Percentiles rank a stretch among this genome's conserved stretches.
Conservation (phyloP, 495 filamentous ascomycete genomes). For the Penicillium tannophilum region DNA sequence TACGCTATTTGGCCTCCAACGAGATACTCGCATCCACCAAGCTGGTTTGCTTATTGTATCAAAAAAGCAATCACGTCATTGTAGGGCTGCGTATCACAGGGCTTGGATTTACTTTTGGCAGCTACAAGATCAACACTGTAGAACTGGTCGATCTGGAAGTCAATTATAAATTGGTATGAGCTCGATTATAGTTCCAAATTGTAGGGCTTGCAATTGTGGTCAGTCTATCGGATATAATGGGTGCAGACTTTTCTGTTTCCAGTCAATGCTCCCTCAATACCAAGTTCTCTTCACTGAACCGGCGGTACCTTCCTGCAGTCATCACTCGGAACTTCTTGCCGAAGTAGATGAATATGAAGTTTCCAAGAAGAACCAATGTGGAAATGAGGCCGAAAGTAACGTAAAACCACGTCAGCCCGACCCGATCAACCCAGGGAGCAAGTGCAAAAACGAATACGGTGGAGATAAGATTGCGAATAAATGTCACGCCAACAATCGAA, state of each 20-base stretch:
- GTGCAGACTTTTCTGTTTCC: too few relatives aligned
- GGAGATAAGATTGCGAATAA: slow-evolving; percentile 32
- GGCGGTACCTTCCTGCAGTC: slow-evolving; percentile 14
- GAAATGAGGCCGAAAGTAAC: slow-evolving; percentile 24
- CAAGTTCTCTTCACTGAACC: slow-evolving; percentile 16
- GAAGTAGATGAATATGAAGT: slow-evolving; percentile 26
- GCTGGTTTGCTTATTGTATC: background rate
- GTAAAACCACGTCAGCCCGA: slow-evolving; percentile 27
- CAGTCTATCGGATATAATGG: background rate
- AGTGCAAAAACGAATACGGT: slow-evolving; percentile 38
- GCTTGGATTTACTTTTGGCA: background rate
- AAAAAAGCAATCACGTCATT: background rate
- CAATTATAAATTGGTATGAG: background rate
- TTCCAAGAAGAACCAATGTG: slow-evolving; percentile 18
- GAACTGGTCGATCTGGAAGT: background rate
- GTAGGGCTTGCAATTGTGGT: background rate
- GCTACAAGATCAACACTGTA: background rate
- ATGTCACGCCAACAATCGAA: slow-evolving; percentile 35
- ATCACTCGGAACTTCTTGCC: slow-evolving; percentile 20
- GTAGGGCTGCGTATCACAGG: background rate
- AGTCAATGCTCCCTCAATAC: background rate
- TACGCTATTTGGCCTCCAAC: background rate
- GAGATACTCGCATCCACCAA: too few relatives aligned
- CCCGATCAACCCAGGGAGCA: slow-evolving; percentile 32
- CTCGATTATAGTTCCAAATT: background rate